Evolutionary conservation across 73 alveolate genomes (phyloP).

Genomic region (Paramecium sexaurelia): DNA sequence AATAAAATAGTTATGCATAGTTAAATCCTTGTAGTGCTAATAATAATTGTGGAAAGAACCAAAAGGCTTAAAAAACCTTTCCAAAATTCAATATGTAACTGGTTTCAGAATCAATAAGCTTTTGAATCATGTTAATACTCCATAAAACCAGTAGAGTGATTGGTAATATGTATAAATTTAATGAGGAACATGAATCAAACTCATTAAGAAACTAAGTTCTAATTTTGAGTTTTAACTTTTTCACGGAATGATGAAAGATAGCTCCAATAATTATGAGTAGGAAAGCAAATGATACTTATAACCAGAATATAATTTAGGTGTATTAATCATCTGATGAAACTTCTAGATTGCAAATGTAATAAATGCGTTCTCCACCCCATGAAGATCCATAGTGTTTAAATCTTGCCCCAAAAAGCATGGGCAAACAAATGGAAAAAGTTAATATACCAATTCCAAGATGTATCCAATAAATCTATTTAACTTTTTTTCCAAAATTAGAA

Average conservation of each 20-base stretch:
- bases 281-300: neutral
- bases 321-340: neutral
- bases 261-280: neutral
- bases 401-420: neutral
- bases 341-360: neutral
- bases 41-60: neutral
- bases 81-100: neutral
- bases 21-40: neutral
- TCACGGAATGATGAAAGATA: neutral
- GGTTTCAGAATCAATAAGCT: neutral
- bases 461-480: neutral
- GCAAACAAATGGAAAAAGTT: neutral
- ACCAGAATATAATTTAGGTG: neutral
- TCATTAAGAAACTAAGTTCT: neutral
- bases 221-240: neutral
- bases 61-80: neutral
- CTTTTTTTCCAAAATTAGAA: neutral
- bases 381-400: neutral
- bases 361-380: neutral
- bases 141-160: neutral
- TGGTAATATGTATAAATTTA: neutral
- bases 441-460: neutral
- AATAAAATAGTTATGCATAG: slow-evolving; percentile 3
- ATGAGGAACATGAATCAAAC: neutral
- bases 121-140: neutral